A percentile compares a stretch with the other conserved stretches of the same genome.
Conservation (phyloP, 495 filamentous ascomycete genomes). For the Penicillium malachiteum region DNA sequence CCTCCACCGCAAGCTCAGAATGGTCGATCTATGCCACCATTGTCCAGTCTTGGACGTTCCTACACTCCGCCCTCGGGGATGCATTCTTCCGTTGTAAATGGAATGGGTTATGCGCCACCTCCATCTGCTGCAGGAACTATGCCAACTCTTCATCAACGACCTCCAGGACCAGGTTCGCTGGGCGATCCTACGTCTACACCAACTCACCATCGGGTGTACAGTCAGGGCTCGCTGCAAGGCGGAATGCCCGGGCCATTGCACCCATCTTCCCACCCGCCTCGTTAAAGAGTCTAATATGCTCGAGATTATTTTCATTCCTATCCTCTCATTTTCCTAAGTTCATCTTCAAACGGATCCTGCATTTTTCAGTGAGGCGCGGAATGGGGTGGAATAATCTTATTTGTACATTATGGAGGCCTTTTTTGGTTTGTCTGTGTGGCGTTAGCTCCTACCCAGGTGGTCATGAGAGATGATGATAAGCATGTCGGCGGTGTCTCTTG, state of each 20-base stretch:
- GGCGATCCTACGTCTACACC: constrained; percentile 23
- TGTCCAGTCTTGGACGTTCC: constrained; percentile 37
- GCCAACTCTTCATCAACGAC: constrained; percentile 36
- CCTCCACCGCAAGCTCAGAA: constrained; percentile 35
- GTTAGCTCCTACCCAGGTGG: no score
- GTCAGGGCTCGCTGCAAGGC: constrained; percentile 36
- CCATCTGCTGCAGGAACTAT: constrained; percentile 26
- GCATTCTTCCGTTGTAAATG: constrained; percentile 30
- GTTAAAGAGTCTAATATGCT: constrained; percentile 13
- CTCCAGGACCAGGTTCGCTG: constrained; percentile 27
- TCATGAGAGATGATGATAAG: constrained; percentile 3
- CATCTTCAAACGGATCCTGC: no score
- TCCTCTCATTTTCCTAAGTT: not conserved
- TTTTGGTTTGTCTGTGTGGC: not conserved
- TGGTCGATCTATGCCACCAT: constrained; percentile 32
- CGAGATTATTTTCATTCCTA: not conserved
- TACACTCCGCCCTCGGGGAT: constrained; percentile 42
- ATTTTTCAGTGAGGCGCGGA: no score
- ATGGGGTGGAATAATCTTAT: no score
- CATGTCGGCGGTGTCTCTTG: constrained; percentile 1
- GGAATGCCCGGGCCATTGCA: constrained; percentile 28
- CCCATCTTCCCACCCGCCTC: constrained; percentile 33
- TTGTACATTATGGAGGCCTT: not conserved
- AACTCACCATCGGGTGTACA: constrained; percentile 45
- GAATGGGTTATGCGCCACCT: constrained; percentile 35